These are phyloP conservation scores for Coemansia sp. DNA, from an alignment of 192 early-diverging fungal genomes.

Conservation along the genomic window DNA sequence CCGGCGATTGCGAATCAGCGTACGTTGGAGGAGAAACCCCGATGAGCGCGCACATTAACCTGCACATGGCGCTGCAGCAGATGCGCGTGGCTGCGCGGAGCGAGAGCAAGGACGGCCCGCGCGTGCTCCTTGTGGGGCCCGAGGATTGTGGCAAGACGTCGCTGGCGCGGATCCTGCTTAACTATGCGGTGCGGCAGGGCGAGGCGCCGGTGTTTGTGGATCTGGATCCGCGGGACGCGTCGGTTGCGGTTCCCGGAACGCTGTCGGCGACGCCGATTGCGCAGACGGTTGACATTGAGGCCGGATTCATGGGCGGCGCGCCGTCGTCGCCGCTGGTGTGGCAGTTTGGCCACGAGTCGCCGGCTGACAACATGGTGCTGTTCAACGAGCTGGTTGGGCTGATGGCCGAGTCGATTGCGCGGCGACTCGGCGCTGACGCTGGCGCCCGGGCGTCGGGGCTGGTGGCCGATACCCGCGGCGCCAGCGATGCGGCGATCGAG, in stretches of 20 bases:
- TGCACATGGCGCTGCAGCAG: slow-evolving; percentile 86
- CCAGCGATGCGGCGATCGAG: slow-evolving; percentile 72
- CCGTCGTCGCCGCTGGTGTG: slow-evolving; percentile 79
- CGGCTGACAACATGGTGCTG: slow-evolving; percentile 75
- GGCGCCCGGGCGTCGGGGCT: slow-evolving; percentile 67
- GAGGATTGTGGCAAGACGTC: slow-evolving; percentile 92
- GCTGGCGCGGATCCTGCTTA: slow-evolving; percentile 79
- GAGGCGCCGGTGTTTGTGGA: slow-evolving; percentile 80
- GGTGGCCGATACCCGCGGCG: slow-evolving; percentile 80
- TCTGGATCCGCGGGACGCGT: slow-evolving; percentile 75
- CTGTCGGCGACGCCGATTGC: slow-evolving; percentile 74
- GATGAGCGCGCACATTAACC: slow-evolving; percentile 86
- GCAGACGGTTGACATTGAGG: slow-evolving; percentile 82
- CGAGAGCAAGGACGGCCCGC: slow-evolving; percentile 27
- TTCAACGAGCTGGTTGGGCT: slow-evolving; percentile 68
- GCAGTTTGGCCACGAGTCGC: slow-evolving; percentile 84
- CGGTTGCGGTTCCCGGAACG: slow-evolving; percentile 84
- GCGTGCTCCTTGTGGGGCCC: slow-evolving; percentile 88
- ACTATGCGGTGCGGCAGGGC: slow-evolving; percentile 78
- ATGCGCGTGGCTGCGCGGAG: slow-evolving; percentile 51
- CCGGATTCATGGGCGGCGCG: slow-evolving; percentile 64
- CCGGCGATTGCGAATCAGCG: slow-evolving; percentile 71
- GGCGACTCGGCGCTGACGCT: slow-evolving; percentile 62
- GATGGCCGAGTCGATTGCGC: slow-evolving; percentile 64
- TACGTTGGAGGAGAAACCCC: slow-evolving; percentile 96